Evolutionary conservation across 2,329 filamentous ascomycete species (phyloP), one percentile per base, ranked within the genome.

Genomic region (Beauveria sp.): DNA sequence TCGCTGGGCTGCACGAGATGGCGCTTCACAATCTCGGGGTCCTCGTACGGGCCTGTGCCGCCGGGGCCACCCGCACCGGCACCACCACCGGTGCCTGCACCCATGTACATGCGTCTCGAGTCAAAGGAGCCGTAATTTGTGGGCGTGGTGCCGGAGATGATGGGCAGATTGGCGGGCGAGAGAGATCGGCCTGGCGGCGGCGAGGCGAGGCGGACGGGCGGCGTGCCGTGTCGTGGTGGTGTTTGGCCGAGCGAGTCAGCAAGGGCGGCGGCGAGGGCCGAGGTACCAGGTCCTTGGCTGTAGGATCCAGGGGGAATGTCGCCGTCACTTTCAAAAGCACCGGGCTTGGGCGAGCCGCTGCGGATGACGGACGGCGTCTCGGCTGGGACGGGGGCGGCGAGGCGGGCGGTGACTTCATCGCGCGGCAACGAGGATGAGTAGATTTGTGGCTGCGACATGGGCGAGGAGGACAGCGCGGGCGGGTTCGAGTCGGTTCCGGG

Each of bases 121-220:
- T 95, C 90, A 68, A 96, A 92, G 10, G 92, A 96, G 58, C 92
- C 93, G 73, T 95, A 96, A 69, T 88, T 90, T 64, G 87, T 89
- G 28, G 85, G 84, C 3, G 86, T 83, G 74, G 63, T 81, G 77
- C 30, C 65, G 65, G 53, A 72, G 67, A 16, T 16, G 5, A 38
- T 14, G 45, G 67, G 74, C 54, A 78, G 74, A 28, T 77, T 74
- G 45, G 68, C 68, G 42, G 73, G 75, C n/a, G 75, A 77, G 50
- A 73, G 71, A 28, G 75, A 68, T 60, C 73, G 71, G 38, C 72
- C 67, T 30, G 87, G 88, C 51, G 88, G 89, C 49, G 80, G 76
- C 46, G 85, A 73, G 61, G 85, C 77, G 34, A 62, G 9, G 4
- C 60, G 60, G 6, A 78, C 78, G 10, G 86, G 81, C 56, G 86